Evolutionary conservation across 768 basidiomycete species (phyloP), one percentile per base, ranked within the genome.

Genomic region (Mycena chlorophos): DNA sequence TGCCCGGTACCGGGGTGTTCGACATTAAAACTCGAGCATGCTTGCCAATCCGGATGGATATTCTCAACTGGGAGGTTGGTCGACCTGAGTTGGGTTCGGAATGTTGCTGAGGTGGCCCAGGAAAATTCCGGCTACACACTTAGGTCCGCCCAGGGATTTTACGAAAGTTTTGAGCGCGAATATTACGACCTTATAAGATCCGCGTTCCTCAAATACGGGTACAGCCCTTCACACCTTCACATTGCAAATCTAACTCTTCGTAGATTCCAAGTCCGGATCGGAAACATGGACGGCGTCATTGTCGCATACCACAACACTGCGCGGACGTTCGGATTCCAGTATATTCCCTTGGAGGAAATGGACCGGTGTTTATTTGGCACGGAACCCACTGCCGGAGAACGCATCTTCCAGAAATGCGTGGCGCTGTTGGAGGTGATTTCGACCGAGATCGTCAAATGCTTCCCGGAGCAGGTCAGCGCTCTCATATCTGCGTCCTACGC

Each of bases 21-120:
- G 96, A 99, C 67, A 86, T 98, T 72, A 99, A 99, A 71, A 98
- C 96, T 0, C 83, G 96, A 45, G 94, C 94, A 0, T 88, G 86
- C 28, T 70, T 92, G 23, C 84, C 91, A 0, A 86, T 98, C 43
- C 85, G 96, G 2, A 74, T 90, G 67, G 96, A 98, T 67, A 72
- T 89, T 12, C 75, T 93, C 51, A 98, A 98, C 68, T 89, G 83
- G 62, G 80, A 84, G 73, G 89, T 89, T 52, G 8, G 52, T 40
- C 51, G 20, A 26, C 20, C 43, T 39, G 42, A 26, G 16, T 4
- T 47, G 5, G 47, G 26, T 25, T 27, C 27, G 12, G 16, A 12
- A 13, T 40, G 42, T 47, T 38, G 19, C 25, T 49, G 30, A 27
- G 40, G 17, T 46, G 26, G n/a, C 47, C 45, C 3, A 92, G 86